A percentile compares a stretch with the other conserved stretches of the same genome.
Evolutionary conservation across 2,329 filamentous ascomycete genomes (phyloP).

Genomic region (Xylariaceae sp.): DNA sequence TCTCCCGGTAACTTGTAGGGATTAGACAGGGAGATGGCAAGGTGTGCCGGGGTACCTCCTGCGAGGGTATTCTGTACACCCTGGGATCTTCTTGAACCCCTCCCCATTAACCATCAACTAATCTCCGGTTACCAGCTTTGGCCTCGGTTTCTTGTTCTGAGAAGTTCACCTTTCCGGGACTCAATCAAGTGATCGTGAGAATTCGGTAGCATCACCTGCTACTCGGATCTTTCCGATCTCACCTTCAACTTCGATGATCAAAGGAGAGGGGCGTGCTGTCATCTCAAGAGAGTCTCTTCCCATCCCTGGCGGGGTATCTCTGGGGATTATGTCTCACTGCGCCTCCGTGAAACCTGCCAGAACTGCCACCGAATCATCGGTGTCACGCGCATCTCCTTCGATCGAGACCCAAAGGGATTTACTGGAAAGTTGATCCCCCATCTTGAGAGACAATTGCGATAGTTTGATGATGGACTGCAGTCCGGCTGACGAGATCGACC

Average conservation of each 20-base stretch:
- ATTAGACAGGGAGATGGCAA: neutral
- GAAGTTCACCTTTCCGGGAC: neutral
- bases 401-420: neutral
- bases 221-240: neutral
- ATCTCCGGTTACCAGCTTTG: neutral
- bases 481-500: neutral
- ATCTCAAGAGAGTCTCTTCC: neutral
- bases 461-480: neutral
- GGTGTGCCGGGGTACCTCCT: neutral
- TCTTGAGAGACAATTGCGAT: neutral
- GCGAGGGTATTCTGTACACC: neutral
- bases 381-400: neutral
- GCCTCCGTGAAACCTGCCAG: slow-evolving; percentile 4
- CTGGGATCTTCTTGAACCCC: neutral
- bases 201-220: neutral
- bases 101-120: neutral
- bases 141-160: neutral
- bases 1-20: neutral
- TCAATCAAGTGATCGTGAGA: neutral
- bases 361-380: slow-evolving; percentile 3
- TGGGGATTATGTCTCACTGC: slow-evolving; percentile 11
- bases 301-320: slow-evolving; percentile 3
- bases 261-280: neutral
- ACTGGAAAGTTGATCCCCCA: neutral
- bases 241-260: neutral